Evolutionary conservation across 257 asterid species (phyloP).

Genomic region (Petrea volubilis): DNA sequence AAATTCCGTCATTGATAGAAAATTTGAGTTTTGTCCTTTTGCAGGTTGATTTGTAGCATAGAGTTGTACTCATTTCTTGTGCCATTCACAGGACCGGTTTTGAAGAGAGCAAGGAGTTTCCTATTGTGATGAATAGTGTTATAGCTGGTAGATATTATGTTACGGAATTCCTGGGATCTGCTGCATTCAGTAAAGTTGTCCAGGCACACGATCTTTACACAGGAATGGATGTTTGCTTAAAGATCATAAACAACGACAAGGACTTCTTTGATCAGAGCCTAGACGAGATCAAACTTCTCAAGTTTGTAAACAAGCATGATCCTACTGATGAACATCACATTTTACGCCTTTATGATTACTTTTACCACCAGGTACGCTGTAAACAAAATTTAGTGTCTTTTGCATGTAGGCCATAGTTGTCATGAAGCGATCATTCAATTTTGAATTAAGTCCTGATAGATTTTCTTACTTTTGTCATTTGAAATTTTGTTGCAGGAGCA

Average conservation of each 20-base stretch:
- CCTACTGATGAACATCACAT: conserved; percentile 80
- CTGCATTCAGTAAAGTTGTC: conserved; percentile 94
- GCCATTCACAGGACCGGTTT: conserved; percentile 91
- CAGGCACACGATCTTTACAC: conserved; percentile 83
- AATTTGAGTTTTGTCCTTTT: background rate
- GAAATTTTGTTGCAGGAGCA: conserved; percentile 68
- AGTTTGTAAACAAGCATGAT: conserved; percentile 89
- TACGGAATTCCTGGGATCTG: conserved; percentile 87
- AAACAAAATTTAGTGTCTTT: background rate
- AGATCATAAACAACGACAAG: conserved; percentile 94
- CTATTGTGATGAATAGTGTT: conserved; percentile 67
- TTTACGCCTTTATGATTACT: conserved; percentile 91
- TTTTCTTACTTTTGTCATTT: background rate
- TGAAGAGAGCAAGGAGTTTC: conserved; percentile 90
- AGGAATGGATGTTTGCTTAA: conserved; percentile 87
- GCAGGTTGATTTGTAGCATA: conserved; percentile 51
- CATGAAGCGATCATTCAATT: background rate
- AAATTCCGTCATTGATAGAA: background rate
- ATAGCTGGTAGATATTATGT: conserved; percentile 81
- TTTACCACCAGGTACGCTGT: conserved; percentile 79
- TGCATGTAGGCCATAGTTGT: background rate
- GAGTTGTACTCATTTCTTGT: conserved; percentile 52
- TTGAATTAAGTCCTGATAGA: background rate
- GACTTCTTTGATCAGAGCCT: conserved; percentile 97
- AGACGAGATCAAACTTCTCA: conserved; percentile 92